Base-by-base conservation (phyloP, 2,329 filamentous ascomycete genomes). In the Helotiales sp. region DNA sequence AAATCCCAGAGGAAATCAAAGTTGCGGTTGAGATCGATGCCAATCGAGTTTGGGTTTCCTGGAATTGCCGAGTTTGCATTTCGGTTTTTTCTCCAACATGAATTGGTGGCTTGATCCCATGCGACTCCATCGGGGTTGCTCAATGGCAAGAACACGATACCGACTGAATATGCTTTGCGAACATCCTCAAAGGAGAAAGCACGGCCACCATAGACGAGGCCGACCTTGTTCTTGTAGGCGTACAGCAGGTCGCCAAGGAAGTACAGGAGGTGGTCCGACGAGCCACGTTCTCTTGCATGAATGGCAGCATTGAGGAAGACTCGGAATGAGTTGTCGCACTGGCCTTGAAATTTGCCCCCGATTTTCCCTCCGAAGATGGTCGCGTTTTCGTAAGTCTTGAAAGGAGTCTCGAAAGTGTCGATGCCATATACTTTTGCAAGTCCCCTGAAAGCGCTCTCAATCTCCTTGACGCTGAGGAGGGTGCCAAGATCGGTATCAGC, bases 1-100 rank as follows among this genome's bases (percentile, higher is more conserved):
- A 82, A 85, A 77, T 88, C 82, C 83, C 85, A 88, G 8, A 86
- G 74, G 75, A 86, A 85, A 75, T 87, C 84, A 71, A 86, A 87
- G 78, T 87, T 87, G 61, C 85, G 81, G 76, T 86, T 86, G 54
- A 86, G 77, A 70, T 87, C 85, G 32, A 86, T 78, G 17, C 84
- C 84, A 26, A 83, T 63, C 5, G 77, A 76, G 22, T 67, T 54
- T 2, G 72, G 71, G 50, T 75, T 66, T 5, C 78, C 75, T 0
- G 57, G 40, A 45, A 55, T 55, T 7, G 37, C 34, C 0, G 79
- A 77, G 28, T 77, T 79, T 0, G 81, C 78, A 74, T 85, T 86
- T 34, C 85, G 82, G 75, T 87, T 87, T 79, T 86, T 86, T 69
- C 84, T 82, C 85, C 85, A 86, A 78, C 84, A 85, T 24, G 76